These are phyloP conservation scores for Alternaria triticina DNA, from an alignment of 2,329 filamentous ascomycete genomes.

Conservation along the genomic window DNA sequence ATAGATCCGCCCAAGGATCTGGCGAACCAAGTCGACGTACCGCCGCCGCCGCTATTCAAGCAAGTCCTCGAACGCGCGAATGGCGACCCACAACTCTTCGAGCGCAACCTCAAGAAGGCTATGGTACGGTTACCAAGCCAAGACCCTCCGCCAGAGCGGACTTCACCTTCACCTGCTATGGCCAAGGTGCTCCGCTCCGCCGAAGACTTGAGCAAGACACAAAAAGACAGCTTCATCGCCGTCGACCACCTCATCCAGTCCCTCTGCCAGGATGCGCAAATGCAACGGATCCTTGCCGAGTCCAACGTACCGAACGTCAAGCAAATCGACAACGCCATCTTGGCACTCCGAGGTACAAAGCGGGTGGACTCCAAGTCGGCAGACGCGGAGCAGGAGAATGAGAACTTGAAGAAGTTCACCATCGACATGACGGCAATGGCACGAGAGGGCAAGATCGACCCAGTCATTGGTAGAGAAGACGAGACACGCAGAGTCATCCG, in stretches of 20 bases:
- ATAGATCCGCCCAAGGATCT: constrained; percentile 77
- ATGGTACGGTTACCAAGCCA: constrained; percentile 92
- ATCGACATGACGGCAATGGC: constrained; percentile 98
- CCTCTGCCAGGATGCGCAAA: constrained; percentile 76
- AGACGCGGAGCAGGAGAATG: constrained; percentile 88
- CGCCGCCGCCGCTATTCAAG: constrained; percentile 79
- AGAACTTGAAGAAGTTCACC: constrained; percentile 97
- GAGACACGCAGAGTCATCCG: constrained; percentile 92
- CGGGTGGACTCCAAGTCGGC: constrained; percentile 96
- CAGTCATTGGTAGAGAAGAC: constrained; percentile 94
- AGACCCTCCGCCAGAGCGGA: constrained; percentile 89
- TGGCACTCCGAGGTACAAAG: constrained; percentile 89
- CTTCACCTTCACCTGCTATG: constrained; percentile 82
- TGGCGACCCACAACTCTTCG: constrained; percentile 88
- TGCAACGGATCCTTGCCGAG: constrained; percentile 79
- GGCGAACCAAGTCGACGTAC: constrained; percentile 68
- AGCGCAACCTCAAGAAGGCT: constrained; percentile 87
- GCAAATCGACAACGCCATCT: constrained; percentile 86
- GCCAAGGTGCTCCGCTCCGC: constrained; percentile 82
- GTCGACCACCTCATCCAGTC: constrained; percentile 93
- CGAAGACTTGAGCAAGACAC: constrained; percentile 91
- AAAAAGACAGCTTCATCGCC: constrained; percentile 94
- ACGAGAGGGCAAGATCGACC: constrained; percentile 95
- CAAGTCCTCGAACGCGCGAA: constrained; percentile 94
- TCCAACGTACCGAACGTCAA: constrained; percentile 91